These are phyloP conservation scores for Quambalaria eucalypti DNA, from an alignment of 1,284 basidiomycete species.

Conservation along the genomic window DNA sequence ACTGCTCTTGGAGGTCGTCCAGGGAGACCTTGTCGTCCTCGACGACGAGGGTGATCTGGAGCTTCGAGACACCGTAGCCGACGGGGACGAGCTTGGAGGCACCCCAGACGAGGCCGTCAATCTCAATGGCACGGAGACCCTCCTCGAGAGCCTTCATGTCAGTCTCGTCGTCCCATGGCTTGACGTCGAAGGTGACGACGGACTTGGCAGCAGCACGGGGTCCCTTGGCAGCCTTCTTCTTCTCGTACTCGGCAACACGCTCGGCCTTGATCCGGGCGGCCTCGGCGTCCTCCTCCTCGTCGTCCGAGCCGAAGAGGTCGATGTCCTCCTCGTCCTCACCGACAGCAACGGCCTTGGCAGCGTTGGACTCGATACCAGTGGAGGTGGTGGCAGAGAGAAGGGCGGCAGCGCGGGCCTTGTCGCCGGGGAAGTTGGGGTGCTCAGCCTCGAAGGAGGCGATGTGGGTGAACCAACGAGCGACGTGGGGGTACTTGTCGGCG, in stretches of 20 bases:
- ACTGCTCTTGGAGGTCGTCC: conserved; percentile 70
- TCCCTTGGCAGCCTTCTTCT: conserved; percentile 84
- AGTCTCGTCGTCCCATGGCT: conserved; percentile 97
- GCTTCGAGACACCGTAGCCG: conserved; percentile 83
- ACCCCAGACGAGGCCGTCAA: conserved; percentile 91
- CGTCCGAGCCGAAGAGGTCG: conserved; percentile 81
- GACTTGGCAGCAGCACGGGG: conserved; percentile 58
- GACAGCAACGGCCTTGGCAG: conserved; percentile 52
- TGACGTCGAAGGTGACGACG: conserved; percentile 89
- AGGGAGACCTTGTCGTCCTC: conserved; percentile 92
- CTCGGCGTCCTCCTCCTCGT: conserved; percentile 82
- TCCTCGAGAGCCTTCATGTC: conserved; percentile 83
- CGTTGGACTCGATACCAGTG: conserved; percentile 11
- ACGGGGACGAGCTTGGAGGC: conserved; percentile 75
- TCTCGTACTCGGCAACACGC: conserved; percentile 87
- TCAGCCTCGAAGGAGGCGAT: conserved; percentile 42
- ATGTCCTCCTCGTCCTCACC: conserved; percentile 76
- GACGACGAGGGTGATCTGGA: conserved; percentile 89
- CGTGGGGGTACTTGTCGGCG: conserved; percentile 60
- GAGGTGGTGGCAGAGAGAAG: conserved; percentile 28
- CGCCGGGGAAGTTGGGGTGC: conserved; percentile 38
- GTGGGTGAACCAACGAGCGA: conserved; percentile 76
- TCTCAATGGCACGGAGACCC: conserved; percentile 73
- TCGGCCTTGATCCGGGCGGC: conserved; percentile 89
- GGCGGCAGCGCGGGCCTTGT: conserved; percentile 41